Evolutionary conservation across 1,139 yeast species (phyloP).

Genomic region (Diutina scorzettiae): DNA sequence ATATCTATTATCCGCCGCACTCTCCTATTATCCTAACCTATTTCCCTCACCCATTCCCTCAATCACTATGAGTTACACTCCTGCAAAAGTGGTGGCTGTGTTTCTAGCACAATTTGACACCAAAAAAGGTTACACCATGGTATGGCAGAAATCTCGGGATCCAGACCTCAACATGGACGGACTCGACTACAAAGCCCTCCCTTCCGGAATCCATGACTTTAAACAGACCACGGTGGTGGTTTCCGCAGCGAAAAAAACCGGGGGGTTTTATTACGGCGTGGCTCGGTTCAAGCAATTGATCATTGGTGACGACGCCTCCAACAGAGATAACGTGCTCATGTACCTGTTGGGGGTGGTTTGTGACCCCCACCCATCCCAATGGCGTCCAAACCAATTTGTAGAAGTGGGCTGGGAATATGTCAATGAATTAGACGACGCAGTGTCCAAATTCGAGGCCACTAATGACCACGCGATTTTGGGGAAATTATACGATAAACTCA

Average conservation of each 20-base stretch:
- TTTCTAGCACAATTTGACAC: constrained; percentile 57
- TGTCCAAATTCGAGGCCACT: constrained; percentile 25
- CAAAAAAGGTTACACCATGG: constrained; percentile 46
- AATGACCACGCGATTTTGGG: constrained; percentile 15
- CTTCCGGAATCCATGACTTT: constrained; percentile 72
- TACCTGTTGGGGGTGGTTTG: constrained; percentile 55
- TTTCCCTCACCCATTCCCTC: neutral
- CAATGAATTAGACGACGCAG: constrained; percentile 28
- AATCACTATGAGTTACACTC: neutral
- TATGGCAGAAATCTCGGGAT: constrained; percentile 33
- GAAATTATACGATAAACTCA: constrained; percentile 11
- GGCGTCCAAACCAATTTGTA: constrained; percentile 45
- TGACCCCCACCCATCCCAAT: constrained; percentile 23
- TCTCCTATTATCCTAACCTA: no score
- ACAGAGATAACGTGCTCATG: constrained; percentile 48
- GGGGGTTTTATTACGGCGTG: constrained; percentile 25
- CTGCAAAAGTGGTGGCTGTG: constrained; percentile 11
- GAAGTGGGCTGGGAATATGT: constrained; percentile 47
- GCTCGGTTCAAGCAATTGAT: constrained; percentile 21
- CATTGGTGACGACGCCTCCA: constrained; percentile 11
- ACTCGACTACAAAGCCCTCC: constrained; percentile 64
- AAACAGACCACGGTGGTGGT: constrained; percentile 35
- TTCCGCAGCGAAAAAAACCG: constrained; percentile 9
- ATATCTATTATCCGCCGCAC: no score
- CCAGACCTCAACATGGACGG: constrained; percentile 19